Evolutionary conservation across 306 rosid species (phyloP), one percentile per base, ranked within the genome.

Genomic region (Neltuma alba): DNA sequence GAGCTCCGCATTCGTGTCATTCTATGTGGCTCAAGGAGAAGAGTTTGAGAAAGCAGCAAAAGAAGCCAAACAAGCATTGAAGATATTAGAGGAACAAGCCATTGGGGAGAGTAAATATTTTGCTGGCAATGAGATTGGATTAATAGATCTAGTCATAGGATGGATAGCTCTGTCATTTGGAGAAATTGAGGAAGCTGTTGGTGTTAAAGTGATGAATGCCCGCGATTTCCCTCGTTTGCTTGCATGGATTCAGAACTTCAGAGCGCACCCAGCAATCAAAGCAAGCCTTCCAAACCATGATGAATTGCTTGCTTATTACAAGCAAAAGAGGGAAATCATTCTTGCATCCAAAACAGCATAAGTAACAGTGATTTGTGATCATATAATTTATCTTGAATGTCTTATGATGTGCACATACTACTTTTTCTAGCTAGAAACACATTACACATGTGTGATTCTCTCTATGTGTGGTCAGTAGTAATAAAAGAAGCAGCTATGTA

Each of bases 181-280:
- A 60, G n/a, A 14, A 21, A 28, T 57, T 9, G 86, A 87, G 72
- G 82, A 84, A 30, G 54, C 61, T 20, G 77, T n/a, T 5, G 87
- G 87, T 7, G 36, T 77, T 13, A 76, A 76, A 48, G 12, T 84
- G 37, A 8, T 84, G 27, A 81, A 79, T 20, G 41, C 63, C 40
- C 21, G 13, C 7, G 75, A 71, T 45, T 82, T 76, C 9, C 90
- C 86, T 37, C 31, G 36, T 31, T n/a, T 87, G 80, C 44, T 38
- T 60, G 78, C 84, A 18, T 87, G 88, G 90, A n/a, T 54, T 84
- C 55, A 61, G 28, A 79, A 79, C 61, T 76, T 79, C 70, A 79
- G 75, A 45, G 75, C 75, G 18, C 47, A 83, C 74, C 82, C 80
- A 23, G 71, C 36, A 0, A 87, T 81, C 78, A 76, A 81, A 52